These are phyloP conservation scores for Leccinum truebloodii DNA, from an alignment of 768 basidiomycete species.

Conservation along the genomic window DNA sequence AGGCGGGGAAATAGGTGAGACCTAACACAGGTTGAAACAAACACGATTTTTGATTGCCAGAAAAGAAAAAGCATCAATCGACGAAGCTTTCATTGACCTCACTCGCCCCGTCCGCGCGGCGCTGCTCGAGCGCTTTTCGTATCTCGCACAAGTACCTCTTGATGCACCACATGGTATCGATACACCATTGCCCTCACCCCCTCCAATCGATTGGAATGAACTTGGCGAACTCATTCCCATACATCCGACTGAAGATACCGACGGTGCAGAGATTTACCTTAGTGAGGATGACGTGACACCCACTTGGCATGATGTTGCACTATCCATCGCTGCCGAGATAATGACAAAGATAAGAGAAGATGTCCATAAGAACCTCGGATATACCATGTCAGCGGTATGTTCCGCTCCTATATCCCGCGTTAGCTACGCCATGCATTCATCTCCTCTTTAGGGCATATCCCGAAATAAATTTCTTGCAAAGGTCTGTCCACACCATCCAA, in stretches of 20 bases:
- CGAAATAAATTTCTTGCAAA: conserved; percentile 96
- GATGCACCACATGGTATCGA: conserved; percentile 73
- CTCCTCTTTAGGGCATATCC: conserved; percentile 67
- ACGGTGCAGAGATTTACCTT: conserved; percentile 13
- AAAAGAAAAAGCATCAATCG: conserved; percentile 94
- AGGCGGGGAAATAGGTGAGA: conserved; percentile 77
- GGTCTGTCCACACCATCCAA: conserved; percentile 40
- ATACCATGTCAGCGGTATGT: conserved; percentile 90
- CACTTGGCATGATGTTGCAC: conserved; percentile 92
- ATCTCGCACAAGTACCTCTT: conserved; percentile 68
- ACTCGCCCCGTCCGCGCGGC: conserved; percentile 76
- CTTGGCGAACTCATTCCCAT: conserved; percentile 66
- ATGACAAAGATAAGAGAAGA: conserved; percentile 75
- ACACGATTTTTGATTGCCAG: conserved; percentile 1
- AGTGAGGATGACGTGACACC: conserved; percentile 34
- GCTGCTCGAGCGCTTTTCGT: conserved; percentile 73
- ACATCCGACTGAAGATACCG: conserved; percentile 34
- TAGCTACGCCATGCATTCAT: neutral
- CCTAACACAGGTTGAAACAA: neutral
- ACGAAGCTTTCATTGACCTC: conserved; percentile 95
- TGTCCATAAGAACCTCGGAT: conserved; percentile 72
- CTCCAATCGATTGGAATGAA: conserved; percentile 59
- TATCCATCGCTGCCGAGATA: conserved; percentile 85
- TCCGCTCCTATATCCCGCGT: neutral
- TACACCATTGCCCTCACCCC: conserved; percentile 73